phyloP scores from a whole-genome alignment of 768 basidiomycete genomes.

The Russula earlei region DNA sequence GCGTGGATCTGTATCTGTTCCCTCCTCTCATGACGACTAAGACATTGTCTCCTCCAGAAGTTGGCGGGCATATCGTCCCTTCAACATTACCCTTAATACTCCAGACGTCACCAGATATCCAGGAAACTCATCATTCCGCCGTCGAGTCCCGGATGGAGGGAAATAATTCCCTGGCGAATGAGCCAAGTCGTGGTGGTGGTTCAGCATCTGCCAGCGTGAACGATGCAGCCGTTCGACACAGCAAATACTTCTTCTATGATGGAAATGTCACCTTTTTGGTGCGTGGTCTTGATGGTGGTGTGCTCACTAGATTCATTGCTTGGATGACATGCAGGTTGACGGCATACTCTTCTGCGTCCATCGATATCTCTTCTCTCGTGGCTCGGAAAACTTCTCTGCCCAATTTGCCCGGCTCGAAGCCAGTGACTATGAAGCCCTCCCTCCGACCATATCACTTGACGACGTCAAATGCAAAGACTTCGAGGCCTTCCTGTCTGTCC shows the following conservation, averaged over 20 bases:
- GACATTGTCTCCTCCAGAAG: too few relatives aligned
- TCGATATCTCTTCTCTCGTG: slow-evolving; percentile 1
- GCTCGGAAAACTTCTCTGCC: slow-evolving; percentile 2
- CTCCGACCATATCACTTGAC: not conserved
- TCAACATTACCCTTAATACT: not conserved
- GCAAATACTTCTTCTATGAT: slow-evolving; percentile 2
- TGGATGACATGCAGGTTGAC: slow-evolving; percentile 3
- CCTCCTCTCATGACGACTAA: too few relatives aligned
- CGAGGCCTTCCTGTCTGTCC: too few relatives aligned
- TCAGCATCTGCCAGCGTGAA: too few relatives aligned
- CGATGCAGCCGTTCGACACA: not conserved
- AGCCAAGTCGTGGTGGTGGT: too few relatives aligned
- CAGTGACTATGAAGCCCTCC: not conserved
- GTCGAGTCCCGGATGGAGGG: not conserved
- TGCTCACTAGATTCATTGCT: not conserved
- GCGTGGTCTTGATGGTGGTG: not conserved
- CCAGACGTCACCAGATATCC: not conserved
- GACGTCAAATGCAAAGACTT: not conserved
- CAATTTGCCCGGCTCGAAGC: not conserved
- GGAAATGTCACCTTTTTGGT: slow-evolving; percentile 10
- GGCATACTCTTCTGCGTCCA: slow-evolving; percentile 8
- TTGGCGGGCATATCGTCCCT: not conserved
- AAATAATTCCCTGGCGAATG: too few relatives aligned
- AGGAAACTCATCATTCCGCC: not conserved
- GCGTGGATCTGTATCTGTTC: too few relatives aligned